phyloP scores from a whole-genome alignment of 108 stramenopile species.

The Cyclostephanos invisitatus region DNA sequence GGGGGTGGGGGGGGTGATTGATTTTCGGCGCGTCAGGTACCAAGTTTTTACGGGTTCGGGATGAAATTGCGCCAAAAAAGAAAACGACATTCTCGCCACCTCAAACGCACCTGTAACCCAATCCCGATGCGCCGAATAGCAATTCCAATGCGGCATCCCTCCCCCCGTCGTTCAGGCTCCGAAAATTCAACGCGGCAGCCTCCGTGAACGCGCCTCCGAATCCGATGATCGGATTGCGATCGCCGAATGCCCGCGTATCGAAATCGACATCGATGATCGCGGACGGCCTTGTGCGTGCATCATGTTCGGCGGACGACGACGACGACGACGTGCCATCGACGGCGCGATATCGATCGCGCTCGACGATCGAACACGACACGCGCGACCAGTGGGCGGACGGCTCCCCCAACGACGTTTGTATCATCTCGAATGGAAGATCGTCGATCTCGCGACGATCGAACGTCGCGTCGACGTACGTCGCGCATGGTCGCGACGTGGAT shows the following conservation, averaged over 20 bases:
- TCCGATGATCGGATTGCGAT: conserved; percentile 79
- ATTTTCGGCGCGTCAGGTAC: too few relatives aligned
- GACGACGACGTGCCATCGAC: background rate
- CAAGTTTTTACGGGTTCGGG: too few relatives aligned
- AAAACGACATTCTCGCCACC: too few relatives aligned
- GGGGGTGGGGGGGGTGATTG: too few relatives aligned
- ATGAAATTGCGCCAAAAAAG: too few relatives aligned
- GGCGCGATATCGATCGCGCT: background rate
- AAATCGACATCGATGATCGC: conserved; percentile 63
- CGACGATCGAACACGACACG: background rate
- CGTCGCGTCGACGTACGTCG: background rate
- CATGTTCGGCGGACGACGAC: too few relatives aligned
- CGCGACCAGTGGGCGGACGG: background rate
- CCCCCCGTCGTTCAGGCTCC: conserved; percentile 66
- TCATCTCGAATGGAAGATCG: background rate
- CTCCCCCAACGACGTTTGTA: background rate
- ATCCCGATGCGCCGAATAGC: conserved; percentile 83
- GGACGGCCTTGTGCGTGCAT: too few relatives aligned
- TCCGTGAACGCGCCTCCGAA: conserved; percentile 99
- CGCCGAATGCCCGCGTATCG: conserved; percentile 42
- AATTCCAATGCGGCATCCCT: conserved; percentile 83
- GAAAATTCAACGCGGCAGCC: conserved; percentile 84
- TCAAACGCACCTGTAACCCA: conserved; percentile 74
- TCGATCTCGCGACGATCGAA: background rate
- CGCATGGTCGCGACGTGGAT: background rate